A percentile compares a stretch with the other conserved stretches of the same genome.
phyloP scores from a whole-genome alignment of 768 basidiomycete genomes.

The Crassisporium funariophilum region DNA sequence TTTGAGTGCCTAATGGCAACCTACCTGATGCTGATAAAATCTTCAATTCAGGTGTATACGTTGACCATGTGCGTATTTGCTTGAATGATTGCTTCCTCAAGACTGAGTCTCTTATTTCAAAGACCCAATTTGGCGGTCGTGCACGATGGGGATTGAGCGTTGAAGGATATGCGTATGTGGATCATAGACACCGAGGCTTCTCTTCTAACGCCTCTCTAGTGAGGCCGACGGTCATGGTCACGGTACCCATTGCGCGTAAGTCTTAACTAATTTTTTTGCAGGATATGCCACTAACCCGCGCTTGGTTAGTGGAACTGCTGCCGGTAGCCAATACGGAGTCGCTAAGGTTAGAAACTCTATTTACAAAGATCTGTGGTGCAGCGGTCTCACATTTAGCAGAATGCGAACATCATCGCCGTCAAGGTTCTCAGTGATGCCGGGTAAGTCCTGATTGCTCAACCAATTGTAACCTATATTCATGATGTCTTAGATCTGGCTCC shows the following conservation, averaged over 20 bases:
- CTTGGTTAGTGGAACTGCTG: slow-evolving; percentile 26
- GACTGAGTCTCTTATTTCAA: neutral
- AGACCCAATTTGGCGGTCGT: slow-evolving; percentile 41
- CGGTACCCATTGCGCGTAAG: too few relatives aligned
- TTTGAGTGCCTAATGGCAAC: too few relatives aligned
- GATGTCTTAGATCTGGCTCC: too few relatives aligned
- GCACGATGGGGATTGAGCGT: slow-evolving; percentile 40
- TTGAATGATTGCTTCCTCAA: neutral
- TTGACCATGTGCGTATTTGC: slow-evolving; percentile 23
- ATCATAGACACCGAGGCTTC: neutral
- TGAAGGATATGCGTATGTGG: slow-evolving; percentile 24
- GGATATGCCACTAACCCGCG: too few relatives aligned
- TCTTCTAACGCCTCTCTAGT: neutral
- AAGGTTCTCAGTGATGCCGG: slow-evolving; percentile 40
- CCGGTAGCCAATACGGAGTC: slow-evolving; percentile 26
- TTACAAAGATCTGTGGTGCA: too few relatives aligned
- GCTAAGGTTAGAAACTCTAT: slow-evolving; percentile 11
- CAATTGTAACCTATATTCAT: too few relatives aligned
- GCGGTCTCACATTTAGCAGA: slow-evolving; percentile 25
- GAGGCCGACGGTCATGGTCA: slow-evolving; percentile 41
- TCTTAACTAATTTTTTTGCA: too few relatives aligned
- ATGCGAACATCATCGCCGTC: slow-evolving; percentile 38
- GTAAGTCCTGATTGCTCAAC: too few relatives aligned
- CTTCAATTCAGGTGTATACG: slow-evolving; percentile 21
- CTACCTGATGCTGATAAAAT: too few relatives aligned